Evolutionary conservation across 1,139 yeast species (phyloP), one percentile per base, ranked within the genome.

Genomic region (Kurtzmaniella quercitrusa): DNA sequence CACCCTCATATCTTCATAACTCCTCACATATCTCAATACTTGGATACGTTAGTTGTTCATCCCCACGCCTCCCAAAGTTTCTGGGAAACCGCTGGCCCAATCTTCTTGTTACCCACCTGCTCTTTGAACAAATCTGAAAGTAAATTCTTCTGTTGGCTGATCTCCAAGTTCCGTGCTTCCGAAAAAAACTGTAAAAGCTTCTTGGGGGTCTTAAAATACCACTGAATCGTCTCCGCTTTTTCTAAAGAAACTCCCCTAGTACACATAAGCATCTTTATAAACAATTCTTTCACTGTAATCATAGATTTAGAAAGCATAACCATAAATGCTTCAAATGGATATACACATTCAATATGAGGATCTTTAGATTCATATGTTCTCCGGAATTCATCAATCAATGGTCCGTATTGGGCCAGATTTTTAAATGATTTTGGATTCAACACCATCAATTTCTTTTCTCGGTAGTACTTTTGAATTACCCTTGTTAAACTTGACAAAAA

Each of bases 171-270:
- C 12, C 38, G 23, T 5, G n/a, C 12, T 1, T 48, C 41, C 27
- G 58, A 62, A 49, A 57, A 70, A 42, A 48, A 70, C 23, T 68
- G 68, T 3, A 80, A 54, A 17, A 89, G 66, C 19, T 53, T 56
- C 33, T 65, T 63, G 0, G 96, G 95, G 0, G 95, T 87, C 6
- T 77, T 75, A 53, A 74, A 89, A 38, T 70, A 59, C 40, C 62
- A 68, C 60, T 91, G 98, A 8, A 94, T 81, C 3, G 81, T 79
- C 10, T 81, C 59, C 0, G 98, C 98, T 58, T 86, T 88, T 49
- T 91, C 97, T 38, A 89, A 65, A 0, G 96, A 81, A 1, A 93
- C 72, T 0, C 98, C 98, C 47, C 79, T 75, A 2, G 85, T 75
- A 1, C 91, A 75, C 85, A 90, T 80, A 21, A 94, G 70, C 84